Evolutionary conservation across 106 monocot species (phyloP), one percentile per base, ranked within the genome.

Genomic region (Iris macrosiphon): DNA sequence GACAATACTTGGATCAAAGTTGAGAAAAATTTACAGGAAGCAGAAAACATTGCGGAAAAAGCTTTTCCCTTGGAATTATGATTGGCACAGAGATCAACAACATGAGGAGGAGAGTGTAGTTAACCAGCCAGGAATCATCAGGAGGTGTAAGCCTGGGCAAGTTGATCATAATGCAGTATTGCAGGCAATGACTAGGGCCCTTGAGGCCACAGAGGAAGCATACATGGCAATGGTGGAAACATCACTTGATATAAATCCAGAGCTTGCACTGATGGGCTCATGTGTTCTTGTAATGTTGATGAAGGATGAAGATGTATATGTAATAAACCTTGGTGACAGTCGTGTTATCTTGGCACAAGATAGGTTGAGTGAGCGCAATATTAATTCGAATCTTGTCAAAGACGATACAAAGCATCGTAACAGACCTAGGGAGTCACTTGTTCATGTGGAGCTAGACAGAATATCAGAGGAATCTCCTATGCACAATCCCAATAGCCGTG

Each of bases 211-310:
- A 17, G 95, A 96, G 64, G 86, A 74, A 19, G 82, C 95, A 23
- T 96, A 86, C 73, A 83, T 83, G 79, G 79, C 82, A 12, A 79
- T 86, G 82, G 95, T 96, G 28, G 95, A 90, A 61, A 80, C 24
- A 15, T 48, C 76, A 44, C 76, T 96, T 27, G 85, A 90, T 43
- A 76, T 26, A 26, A 87, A 90, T 54, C 90, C 96, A n/a, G 96
- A 98, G 76, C 90, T 98, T 38, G 86, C 96, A 40, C 40, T 98
- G 22, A 91, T 98, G 96, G 96, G 96, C 22, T 98, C 96, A 12
- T 98, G 96, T 63, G 96, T 98, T 57, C 78, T 98, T 23, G 96
- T 98, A 31, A 98, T 91, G 90, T 53, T 98, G 54, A 98, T 98
- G 90, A 98, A 91, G 70, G 96, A 91, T 65, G 75, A 91, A 44